phyloP scores from a whole-genome alignment of 768 basidiomycete genomes.

The Dendrothele bispora region DNA sequence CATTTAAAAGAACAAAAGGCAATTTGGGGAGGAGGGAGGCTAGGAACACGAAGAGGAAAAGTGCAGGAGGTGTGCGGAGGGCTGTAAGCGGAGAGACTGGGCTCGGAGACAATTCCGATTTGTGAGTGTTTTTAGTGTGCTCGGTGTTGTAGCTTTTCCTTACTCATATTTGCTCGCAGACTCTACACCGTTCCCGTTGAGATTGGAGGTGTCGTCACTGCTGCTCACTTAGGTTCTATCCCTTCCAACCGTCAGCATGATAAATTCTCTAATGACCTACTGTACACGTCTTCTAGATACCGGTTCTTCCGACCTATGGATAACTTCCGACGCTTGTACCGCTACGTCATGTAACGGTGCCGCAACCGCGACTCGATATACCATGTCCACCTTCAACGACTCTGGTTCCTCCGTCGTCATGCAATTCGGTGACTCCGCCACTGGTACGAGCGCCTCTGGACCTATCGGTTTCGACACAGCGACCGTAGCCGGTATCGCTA shows the following conservation, averaged over 20 bases:
- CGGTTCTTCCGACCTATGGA: slow-evolving; percentile 73
- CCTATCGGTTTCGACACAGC: slow-evolving; percentile 53
- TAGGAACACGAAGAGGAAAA: too few relatives aligned
- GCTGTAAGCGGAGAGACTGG: slow-evolving; percentile 32
- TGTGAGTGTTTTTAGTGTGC: slow-evolving; percentile 26
- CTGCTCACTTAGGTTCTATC: slow-evolving; percentile 44
- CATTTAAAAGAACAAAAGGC: too few relatives aligned
- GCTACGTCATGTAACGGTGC: slow-evolving; percentile 36
- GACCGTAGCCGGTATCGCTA: slow-evolving; percentile 51
- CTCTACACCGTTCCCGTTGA: slow-evolving; percentile 37
- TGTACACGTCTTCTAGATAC: slow-evolving; percentile 53
- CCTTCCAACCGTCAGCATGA: too few relatives aligned
- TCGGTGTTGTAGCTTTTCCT: not conserved
- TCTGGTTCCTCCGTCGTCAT: slow-evolving; percentile 38
- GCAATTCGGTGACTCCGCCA: slow-evolving; percentile 67
- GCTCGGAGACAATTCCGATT: slow-evolving; percentile 35
- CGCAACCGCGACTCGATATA: slow-evolving; percentile 43
- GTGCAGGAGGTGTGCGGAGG: too few relatives aligned
- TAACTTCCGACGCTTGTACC: slow-evolving; percentile 51
- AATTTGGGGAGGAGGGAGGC: too few relatives aligned
- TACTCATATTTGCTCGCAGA: slow-evolving; percentile 13
- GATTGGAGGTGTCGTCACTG: slow-evolving; percentile 26
- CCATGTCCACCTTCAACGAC: slow-evolving; percentile 34
- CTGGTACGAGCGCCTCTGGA: slow-evolving; percentile 62
- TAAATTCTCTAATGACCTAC: too few relatives aligned